A percentile compares a stretch with the other conserved stretches of the same genome.
Evolutionary conservation across 257 asterid species (phyloP).

Genomic region (Mitragyna speciosa): DNA sequence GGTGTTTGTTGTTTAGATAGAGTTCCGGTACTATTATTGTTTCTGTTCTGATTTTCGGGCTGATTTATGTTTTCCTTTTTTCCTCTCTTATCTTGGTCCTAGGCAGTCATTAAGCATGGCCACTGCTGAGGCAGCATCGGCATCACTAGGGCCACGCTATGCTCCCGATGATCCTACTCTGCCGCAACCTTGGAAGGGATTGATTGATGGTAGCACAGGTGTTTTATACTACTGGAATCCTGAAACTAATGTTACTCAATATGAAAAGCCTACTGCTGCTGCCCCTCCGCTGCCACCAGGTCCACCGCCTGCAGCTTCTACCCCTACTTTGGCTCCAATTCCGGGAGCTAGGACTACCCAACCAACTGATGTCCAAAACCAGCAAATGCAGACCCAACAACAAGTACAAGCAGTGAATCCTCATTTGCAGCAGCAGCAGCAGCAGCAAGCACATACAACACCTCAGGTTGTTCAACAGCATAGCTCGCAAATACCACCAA

Average conservation of each 20-base stretch:
- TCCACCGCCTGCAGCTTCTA: conserved; percentile 55
- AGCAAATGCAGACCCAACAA: conserved; percentile 31
- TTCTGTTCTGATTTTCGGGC: background rate
- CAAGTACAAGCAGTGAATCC: conserved; percentile 43
- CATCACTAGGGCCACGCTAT: conserved; percentile 70
- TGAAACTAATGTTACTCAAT: conserved; percentile 84
- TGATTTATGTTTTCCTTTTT: background rate
- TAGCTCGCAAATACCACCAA: conserved; percentile 49
- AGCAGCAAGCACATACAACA: conserved; percentile 37
- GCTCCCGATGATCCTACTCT: conserved; percentile 90
- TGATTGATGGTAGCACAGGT: conserved; percentile 79
- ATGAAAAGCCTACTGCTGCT: conserved; percentile 62
- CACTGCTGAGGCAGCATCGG: conserved; percentile 61
- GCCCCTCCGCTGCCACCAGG: conserved; percentile 76
- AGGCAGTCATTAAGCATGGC: conserved; percentile 44
- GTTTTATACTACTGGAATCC: conserved; percentile 85
- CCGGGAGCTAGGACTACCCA: conserved; percentile 59
- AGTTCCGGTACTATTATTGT: background rate
- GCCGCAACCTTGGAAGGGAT: conserved; percentile 95
- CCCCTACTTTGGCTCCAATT: conserved; percentile 63
- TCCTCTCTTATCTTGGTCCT: background rate
- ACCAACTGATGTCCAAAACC: conserved; percentile 45
- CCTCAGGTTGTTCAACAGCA: conserved; percentile 24
- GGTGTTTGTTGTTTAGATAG: background rate
- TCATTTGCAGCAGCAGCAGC: conserved; percentile 42